Conservation (phyloP, 2,329 filamentous ascomycete species). For the Chaetothyriales sp. region DNA sequence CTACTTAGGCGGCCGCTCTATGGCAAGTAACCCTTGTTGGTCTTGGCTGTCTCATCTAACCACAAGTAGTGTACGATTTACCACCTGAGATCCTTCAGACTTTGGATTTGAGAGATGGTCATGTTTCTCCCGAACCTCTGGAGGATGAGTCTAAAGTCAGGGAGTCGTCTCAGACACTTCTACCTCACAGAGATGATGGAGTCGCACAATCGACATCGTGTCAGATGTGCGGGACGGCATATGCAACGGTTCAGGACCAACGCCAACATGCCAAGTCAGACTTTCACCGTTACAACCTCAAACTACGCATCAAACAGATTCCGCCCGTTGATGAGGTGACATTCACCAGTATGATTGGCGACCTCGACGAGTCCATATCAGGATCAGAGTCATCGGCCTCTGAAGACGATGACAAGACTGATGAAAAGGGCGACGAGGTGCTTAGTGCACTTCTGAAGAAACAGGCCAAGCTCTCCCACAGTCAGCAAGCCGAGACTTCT, state of each 20-base stretch:
- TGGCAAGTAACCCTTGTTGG: slow-evolving; percentile 23
- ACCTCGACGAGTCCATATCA: slow-evolving; percentile 87
- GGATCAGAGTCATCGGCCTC: slow-evolving; percentile 55
- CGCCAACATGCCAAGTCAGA: slow-evolving; percentile 78
- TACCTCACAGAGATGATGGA: slow-evolving; percentile 22
- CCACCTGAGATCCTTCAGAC: slow-evolving; percentile 58
- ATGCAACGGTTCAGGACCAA: slow-evolving; percentile 64
- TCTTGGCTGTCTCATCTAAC: slow-evolving; percentile 1
- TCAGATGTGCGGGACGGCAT: slow-evolving; percentile 61
- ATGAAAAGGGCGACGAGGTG: slow-evolving; percentile 48
- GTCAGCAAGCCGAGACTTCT: slow-evolving; percentile 31
- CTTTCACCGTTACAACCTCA: slow-evolving; percentile 85
- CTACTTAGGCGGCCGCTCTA: slow-evolving; percentile 38
- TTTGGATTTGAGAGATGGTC: slow-evolving; percentile 35
- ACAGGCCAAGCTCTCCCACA: slow-evolving; percentile 59
- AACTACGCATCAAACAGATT: slow-evolving; percentile 68
- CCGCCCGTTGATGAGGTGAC: slow-evolving; percentile 62
- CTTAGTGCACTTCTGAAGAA: slow-evolving; percentile 66
- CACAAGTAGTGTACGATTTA: slow-evolving; percentile 61
- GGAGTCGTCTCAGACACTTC: slow-evolving; percentile 1
- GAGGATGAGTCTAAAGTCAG: slow-evolving; percentile 14
- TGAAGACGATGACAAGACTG: slow-evolving; percentile 43
- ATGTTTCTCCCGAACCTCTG: slow-evolving; percentile 19
- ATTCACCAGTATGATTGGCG: slow-evolving; percentile 73
- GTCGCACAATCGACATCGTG: slow-evolving; percentile 55